phyloP scores from a whole-genome alignment of 257 asterid genomes.

The Capsicum pubescens region DNA sequence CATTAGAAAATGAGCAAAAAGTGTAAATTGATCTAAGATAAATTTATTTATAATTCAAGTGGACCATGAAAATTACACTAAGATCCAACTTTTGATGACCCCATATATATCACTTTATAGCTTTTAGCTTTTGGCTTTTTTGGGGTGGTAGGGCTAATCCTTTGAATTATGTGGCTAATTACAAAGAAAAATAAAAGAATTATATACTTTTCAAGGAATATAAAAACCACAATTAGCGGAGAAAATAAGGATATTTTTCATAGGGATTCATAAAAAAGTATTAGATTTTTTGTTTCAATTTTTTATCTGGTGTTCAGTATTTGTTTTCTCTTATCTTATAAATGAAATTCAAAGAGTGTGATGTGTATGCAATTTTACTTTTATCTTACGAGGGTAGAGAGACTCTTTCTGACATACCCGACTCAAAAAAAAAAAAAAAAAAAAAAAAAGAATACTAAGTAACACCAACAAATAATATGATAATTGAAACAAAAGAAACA shows the following conservation, averaged over 20 bases:
- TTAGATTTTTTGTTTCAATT: not conserved
- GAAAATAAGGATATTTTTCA: not conserved
- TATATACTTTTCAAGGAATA: not conserved
- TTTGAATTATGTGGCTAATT: slow-evolving; percentile 10
- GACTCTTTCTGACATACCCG: too few relatives aligned
- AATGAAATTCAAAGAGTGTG: too few relatives aligned
- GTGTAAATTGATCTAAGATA: not conserved
- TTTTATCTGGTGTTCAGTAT: accelerated
- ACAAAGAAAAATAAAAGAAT: not conserved
- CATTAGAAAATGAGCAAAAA: not conserved
- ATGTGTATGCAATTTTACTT: too few relatives aligned
- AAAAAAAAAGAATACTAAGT: too few relatives aligned
- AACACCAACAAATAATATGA: too few relatives aligned
- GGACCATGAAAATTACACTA: not conserved
- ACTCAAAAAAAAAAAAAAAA: too few relatives aligned
- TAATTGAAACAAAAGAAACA: too few relatives aligned
- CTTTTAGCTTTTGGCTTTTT: slow-evolving; percentile 8
- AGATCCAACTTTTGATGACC: slow-evolving; percentile 16
- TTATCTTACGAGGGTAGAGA: too few relatives aligned
- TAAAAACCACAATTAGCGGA: slow-evolving; percentile 22
- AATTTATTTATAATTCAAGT: not conserved
- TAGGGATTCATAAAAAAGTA: not conserved
- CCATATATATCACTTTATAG: slow-evolving; percentile 7
- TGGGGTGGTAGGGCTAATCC: not conserved
- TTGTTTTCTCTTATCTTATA: accelerated